phyloP scores from a whole-genome alignment of 139 green algal genomes.

The Chlorella sp. region DNA sequence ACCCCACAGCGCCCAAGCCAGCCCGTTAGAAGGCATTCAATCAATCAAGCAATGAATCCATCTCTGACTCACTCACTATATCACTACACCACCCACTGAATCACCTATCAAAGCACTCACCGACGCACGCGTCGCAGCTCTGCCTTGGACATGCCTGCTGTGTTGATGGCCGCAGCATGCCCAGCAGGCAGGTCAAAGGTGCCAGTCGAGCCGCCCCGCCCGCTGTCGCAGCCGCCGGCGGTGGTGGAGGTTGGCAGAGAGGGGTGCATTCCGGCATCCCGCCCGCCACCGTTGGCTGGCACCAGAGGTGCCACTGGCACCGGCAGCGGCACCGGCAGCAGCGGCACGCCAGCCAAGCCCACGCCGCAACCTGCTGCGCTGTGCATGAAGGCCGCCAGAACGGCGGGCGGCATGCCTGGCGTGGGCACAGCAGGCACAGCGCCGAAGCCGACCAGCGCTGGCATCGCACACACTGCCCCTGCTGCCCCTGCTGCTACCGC shows the following conservation, averaged over 20 bases:
- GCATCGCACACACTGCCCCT: not conserved
- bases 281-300: not conserved
- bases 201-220: not conserved
- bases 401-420: not conserved
- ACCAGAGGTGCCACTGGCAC: not conserved
- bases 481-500: not conserved
- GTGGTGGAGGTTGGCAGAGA: not conserved
- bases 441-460: not conserved
- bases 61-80: too few relatives aligned
- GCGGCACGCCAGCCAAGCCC: not conserved
- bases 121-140: constrained; percentile 1
- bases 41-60: too few relatives aligned
- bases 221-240: not conserved
- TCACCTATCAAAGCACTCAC: not conserved
- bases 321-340: not conserved
- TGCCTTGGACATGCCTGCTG: not conserved
- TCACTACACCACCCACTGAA: too few relatives aligned
- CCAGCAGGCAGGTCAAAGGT: not conserved
- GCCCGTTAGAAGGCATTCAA: too few relatives aligned
- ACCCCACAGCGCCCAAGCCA: not conserved
- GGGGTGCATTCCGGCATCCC: not conserved
- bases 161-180: not conserved
- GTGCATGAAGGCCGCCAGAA: not conserved
- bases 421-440: not conserved
- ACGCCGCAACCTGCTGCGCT: not conserved